Base-by-base conservation (phyloP, 257 asterid species). In the Ehretia macrophylla region DNA sequence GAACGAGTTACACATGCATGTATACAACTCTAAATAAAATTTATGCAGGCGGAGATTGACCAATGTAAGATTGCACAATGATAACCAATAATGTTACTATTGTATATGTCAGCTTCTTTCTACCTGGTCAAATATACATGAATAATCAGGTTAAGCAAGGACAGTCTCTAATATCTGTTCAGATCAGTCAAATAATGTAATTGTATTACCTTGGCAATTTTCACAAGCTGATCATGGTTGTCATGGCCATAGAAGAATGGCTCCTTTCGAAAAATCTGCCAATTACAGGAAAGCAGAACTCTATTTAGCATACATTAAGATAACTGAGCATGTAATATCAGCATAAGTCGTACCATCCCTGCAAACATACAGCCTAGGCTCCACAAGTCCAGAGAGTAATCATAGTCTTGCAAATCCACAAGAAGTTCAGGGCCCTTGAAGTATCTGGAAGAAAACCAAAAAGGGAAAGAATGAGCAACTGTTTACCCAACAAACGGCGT, bases 321-420 rank as follows among this genome's bases (percentile, higher is more conserved):
- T 27, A 27, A 27, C 6, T 27, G 35, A 27, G 35, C 35, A 27
- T 3, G 35, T 27, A 54, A 19, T 20, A 46, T 18, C 54, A 55
- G 50, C 14, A 62, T 21, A 46, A 40, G 10, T 11, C 70, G 42
- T 42, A 77, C 82, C 79, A 77, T 73, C 53, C 82, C 82, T 23
- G 81, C 76, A 55, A 72, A 68, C 81, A 72, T 75, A 47, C 93
- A 84, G 51, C 93, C 93, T 50, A 84, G 70, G 80, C 93, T 84
- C 88, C 93, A 84, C 83, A 79, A 57, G 67, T 81, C 86, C 78
- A 84, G 74, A n/a, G 93, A 84, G 70, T 84, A 81, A 64, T 84
- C 88, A 46, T 84, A 84, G 66, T 81, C 85, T 84, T 84, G 88
- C 82, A 81, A 73, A 80, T 84, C 92, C 44, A 84, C 92, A 27